These are phyloP conservation scores for Gynochthodes officinalis DNA, from an alignment of 257 asterid species.

Conservation along the genomic window DNA sequence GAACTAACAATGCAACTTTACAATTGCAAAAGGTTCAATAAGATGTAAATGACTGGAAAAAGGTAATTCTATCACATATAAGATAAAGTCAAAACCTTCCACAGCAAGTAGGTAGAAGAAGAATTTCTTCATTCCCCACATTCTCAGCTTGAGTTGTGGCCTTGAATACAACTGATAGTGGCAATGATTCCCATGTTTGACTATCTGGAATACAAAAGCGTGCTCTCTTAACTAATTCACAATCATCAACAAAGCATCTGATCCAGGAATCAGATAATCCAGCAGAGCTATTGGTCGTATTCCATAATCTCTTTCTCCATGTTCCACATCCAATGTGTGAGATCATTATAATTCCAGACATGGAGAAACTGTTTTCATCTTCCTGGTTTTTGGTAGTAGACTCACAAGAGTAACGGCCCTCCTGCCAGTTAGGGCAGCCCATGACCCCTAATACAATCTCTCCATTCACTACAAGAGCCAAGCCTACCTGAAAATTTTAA, in stretches of 20 bases:
- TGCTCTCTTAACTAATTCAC: constrained; percentile 49
- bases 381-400: constrained; percentile 25
- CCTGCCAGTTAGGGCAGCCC: constrained; percentile 96
- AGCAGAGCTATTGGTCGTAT: constrained; percentile 17
- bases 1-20: neutral
- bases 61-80: constrained; percentile 12
- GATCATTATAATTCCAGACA: constrained; percentile 70
- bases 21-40: neutral
- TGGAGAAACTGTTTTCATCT: constrained; percentile 28
- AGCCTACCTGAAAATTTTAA: constrained; percentile 70
- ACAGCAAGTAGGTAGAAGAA: constrained; percentile 79
- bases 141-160: constrained; percentile 44
- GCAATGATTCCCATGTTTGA: constrained; percentile 86
- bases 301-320: constrained; percentile 61
- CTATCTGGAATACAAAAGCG: constrained; percentile 80
- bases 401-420: constrained; percentile 25
- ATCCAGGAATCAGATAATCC: constrained; percentile 45
- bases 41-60: neutral
- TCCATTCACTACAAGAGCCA: constrained; percentile 90
- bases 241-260: constrained; percentile 68
- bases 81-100: constrained; percentile 61
- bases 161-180: constrained; percentile 49
- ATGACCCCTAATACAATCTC: constrained; percentile 88
- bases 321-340: constrained; percentile 92
- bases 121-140: constrained; percentile 53